Evolutionary conservation across 2,329 filamentous ascomycete genomes (phyloP).

Genomic region (Fusarium guadeloupense): DNA sequence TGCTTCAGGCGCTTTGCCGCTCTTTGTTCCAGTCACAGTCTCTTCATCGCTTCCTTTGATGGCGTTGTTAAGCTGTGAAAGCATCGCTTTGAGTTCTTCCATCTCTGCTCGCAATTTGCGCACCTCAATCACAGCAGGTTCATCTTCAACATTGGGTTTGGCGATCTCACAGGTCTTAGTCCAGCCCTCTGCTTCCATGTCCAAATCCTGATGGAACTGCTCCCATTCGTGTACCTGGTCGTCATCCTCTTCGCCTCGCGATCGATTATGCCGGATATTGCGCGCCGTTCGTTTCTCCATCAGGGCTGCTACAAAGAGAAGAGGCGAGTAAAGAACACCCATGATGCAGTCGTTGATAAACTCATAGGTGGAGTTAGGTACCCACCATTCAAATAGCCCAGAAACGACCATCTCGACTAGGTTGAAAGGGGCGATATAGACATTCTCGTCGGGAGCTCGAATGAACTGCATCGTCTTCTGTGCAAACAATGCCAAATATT

Average conservation of each 20-base stretch:
- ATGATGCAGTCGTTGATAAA: slow-evolving; percentile 89
- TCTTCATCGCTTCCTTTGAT: slow-evolving; percentile 24
- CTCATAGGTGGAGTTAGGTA: slow-evolving; percentile 77
- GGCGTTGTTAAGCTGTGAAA: slow-evolving; percentile 49
- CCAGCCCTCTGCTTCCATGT: slow-evolving; percentile 89
- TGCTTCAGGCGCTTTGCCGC: slow-evolving; percentile 11
- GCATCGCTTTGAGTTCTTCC: slow-evolving; percentile 62
- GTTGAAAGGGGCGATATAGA: slow-evolving; percentile 96
- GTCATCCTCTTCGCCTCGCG: slow-evolving; percentile 86
- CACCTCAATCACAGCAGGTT: slow-evolving; percentile 77
- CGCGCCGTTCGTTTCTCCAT: slow-evolving; percentile 73
- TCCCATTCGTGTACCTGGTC: slow-evolving; percentile 94
- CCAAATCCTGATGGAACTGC: slow-evolving; percentile 74
- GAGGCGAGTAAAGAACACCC: slow-evolving; percentile 83
- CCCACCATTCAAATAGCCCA: slow-evolving; percentile 93
- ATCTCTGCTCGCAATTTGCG: slow-evolving; percentile 67
- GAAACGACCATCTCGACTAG: slow-evolving; percentile 86
- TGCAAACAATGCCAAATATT: slow-evolving; percentile 91
- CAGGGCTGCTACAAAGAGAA: slow-evolving; percentile 80
- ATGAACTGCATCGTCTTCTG: slow-evolving; percentile 98
- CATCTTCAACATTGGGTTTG: slow-evolving; percentile 83
- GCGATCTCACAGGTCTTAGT: slow-evolving; percentile 78
- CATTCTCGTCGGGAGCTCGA: slow-evolving; percentile 95
- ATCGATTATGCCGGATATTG: slow-evolving; percentile 76
- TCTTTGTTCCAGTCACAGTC: neutral